A percentile compares a stretch with the other conserved stretches of the same genome.
These are phyloP conservation scores for Barbarea vulgaris DNA, from an alignment of 345 rosid genomes.

Conservation along the genomic window DNA sequence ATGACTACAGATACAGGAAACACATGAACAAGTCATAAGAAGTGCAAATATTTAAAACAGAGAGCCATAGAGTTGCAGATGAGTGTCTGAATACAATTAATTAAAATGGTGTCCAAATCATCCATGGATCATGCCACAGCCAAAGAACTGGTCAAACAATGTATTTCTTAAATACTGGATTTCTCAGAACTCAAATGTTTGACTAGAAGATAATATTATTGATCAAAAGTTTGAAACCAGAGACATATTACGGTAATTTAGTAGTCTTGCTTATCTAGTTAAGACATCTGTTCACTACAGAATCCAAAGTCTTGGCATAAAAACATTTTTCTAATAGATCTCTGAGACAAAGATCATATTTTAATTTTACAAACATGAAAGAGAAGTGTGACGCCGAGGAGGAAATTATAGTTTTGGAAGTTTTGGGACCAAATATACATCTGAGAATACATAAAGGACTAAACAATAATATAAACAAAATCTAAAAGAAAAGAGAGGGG, in stretches of 20 bases:
- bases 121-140: background rate
- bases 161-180: background rate
- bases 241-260: background rate
- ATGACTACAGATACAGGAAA: background rate
- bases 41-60: background rate
- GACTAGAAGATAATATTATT: background rate
- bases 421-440: background rate
- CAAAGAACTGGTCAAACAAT: background rate
- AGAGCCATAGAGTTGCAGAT: background rate
- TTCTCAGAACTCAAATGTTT: background rate
- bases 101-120: slow-evolving; percentile 18
- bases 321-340: background rate
- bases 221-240: background rate
- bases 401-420: background rate
- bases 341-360: background rate
- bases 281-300: slow-evolving; percentile 10
- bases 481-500: background rate
- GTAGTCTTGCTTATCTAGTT: background rate
- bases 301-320: background rate
- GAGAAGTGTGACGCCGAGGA: background rate
- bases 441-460: background rate
- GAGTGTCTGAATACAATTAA: background rate
- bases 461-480: background rate
- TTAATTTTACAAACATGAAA: background rate
- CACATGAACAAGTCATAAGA: background rate